Base-by-base conservation (phyloP, 2,329 filamentous ascomycete genomes). In the Scopulariopsis brevicaulis region DNA sequence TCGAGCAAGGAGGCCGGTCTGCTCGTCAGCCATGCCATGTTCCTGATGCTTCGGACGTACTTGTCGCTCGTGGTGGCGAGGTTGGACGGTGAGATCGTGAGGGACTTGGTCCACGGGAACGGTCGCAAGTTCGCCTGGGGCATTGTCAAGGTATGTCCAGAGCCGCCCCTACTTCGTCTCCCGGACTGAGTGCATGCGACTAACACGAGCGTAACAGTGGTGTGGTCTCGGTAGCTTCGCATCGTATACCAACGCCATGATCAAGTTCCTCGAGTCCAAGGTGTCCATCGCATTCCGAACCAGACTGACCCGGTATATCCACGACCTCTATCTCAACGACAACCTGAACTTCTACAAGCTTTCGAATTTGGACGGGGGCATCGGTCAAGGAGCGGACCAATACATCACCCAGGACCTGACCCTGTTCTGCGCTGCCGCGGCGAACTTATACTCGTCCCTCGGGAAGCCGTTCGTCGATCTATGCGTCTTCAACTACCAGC, bases 391-490 rank as follows among this genome's bases (percentile, higher is more conserved):
- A 15, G 90, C 92, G 11, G 94, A 99, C 67, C 94, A 99, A 67
- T 97, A 92, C 71, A 97, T 99, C 67, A 97, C 94, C 0, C 93
- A 97, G 69, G 94, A 99, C 70, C 78, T 99, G 35, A 97, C 94
- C 0, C 78, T 96, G 1, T 99, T 99, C 75, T 99, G 95, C 69
- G 89, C 90, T 12, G 86, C 92, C 3, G 93, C 94, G 1, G 92
- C 94, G 18, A 90, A 90, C 24, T 75, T 99, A 5, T 99, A 97
- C 74, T 97, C 94, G 1, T 96, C 92, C 0, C 78, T 99, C 3
- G 94, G 94, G n/a, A 99, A 99, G 70, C 94, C 94, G 0, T 85
- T 96, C 63, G 90, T 99, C n/a, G 94, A 99, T 69, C 79, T 99
- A 2, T 89, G 92, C 64, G 94, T 97, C 53, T 99, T 99, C 78